These are phyloP conservation scores for Hamamelis virginiana DNA, from an alignment of 164 flowering plant genomes.

Conservation along the genomic window DNA sequence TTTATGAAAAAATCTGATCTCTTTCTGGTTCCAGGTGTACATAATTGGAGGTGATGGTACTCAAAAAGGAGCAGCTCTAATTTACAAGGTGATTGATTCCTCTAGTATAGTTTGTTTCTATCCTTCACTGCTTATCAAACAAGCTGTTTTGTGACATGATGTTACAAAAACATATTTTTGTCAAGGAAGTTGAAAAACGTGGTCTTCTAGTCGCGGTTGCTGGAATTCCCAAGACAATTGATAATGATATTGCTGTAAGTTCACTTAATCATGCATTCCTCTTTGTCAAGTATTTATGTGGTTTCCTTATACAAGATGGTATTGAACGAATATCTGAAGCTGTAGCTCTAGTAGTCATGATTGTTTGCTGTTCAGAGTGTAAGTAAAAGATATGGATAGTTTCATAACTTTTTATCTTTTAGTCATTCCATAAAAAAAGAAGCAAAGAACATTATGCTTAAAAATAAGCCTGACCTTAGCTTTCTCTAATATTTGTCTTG, in stretches of 20 bases:
- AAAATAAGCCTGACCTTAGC: neutral
- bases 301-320: neutral
- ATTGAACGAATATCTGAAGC: too few relatives aligned
- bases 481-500: neutral
- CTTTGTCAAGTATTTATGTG: neutral
- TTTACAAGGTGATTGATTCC: slow-evolving; percentile 43
- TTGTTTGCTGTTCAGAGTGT: too few relatives aligned
- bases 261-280: neutral
- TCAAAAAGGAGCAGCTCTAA: slow-evolving; percentile 58
- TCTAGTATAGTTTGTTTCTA: neutral
- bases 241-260: slow-evolving; percentile 69
- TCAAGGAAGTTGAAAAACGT: slow-evolving; percentile 63
- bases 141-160: neutral
- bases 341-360: too few relatives aligned
- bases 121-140: neutral
- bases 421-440: neutral
- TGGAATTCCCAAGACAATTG: slow-evolving; percentile 72
- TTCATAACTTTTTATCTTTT: neutral
- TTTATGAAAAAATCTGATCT: neutral
- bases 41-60: slow-evolving; percentile 78
- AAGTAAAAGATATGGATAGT: too few relatives aligned
- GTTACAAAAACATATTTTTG: slow-evolving; percentile 3
- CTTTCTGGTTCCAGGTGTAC: slow-evolving; percentile 42
- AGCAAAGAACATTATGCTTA: neutral
- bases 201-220: slow-evolving; percentile 67